Evolutionary conservation across 805 yeast genomes (phyloP), one percentile per base, ranked within the genome.

Genomic region (Pichia deserticola): DNA sequence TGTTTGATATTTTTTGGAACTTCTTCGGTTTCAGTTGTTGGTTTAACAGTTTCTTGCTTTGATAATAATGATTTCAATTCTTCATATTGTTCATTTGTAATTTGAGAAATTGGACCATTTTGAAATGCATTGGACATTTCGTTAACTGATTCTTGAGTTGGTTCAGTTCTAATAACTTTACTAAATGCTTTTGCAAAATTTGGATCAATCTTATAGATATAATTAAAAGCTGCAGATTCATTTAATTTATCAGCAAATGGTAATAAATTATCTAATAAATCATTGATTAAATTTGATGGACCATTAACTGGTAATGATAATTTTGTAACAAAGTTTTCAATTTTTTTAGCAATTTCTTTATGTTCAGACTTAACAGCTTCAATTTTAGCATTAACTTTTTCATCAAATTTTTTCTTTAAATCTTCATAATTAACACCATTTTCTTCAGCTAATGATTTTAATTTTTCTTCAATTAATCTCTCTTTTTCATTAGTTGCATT

Each of bases 401-500:
- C 51, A 15, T 63, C 57, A 15, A 63, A 54, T 42, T 48, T 43
- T 10, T 49, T 42, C 28, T 56, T 54, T 13, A 65, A 53, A 15
- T 58, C 60, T 7, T 57, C 57, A 7, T 58, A 47, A 25, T 55
- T 44, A 25, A 62, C 39, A 12, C 53, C 49, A 39, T 56, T 51
- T 34, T 50, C 43, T 34, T 57, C 42, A 10, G 69, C 58, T 45
- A 65, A 49, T 15, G 51, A 30, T 39, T 53, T 49, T 37, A 65
- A 53, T 48, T 62, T 63, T 44, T 55, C 51, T 7, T 60, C 57
- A 36, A 65, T 61, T 20, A 63, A 45, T 9, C 45, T 46, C 28
- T 54, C 54, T 43, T 60, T 61, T 42, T 61, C 61, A 10, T 47
- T 30, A 12, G 45, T 55, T 9, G 56, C 42, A 37, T 53, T 42